Evolutionary conservation across 352 stramenopile genomes (phyloP).

Genomic region (Phytophthora rubi): DNA sequence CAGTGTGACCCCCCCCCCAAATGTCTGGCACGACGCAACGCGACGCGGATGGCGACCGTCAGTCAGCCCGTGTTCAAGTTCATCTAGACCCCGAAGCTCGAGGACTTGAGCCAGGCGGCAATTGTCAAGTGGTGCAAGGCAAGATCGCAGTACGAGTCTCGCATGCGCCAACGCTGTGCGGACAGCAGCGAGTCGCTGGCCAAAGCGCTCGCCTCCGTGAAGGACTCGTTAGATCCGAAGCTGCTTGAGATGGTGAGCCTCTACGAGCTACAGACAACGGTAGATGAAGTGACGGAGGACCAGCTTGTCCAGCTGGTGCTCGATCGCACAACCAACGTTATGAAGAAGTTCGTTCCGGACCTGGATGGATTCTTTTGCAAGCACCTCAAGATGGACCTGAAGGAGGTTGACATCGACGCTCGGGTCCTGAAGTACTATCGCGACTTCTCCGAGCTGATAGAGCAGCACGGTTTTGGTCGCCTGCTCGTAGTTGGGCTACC

Average conservation of each 20-base stretch:
- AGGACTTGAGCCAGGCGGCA: no score
- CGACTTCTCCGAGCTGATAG: slow-evolving; percentile 8
- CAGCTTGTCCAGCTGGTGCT: no score
- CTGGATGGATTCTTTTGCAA: slow-evolving; percentile 15
- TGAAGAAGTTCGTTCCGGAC: slow-evolving; percentile 15
- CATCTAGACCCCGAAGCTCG: no score
- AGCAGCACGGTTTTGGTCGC: not conserved
- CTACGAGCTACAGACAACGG: no score
- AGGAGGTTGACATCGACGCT: slow-evolving; percentile 9
- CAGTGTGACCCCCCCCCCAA: no score
- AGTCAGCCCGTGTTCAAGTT: no score
- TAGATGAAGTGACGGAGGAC: no score
- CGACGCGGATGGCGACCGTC: no score
- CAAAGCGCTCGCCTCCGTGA: slow-evolving; percentile 7
- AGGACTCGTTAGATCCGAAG: slow-evolving; percentile 17
- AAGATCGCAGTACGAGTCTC: no score
- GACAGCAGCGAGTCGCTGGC: slow-evolving; percentile 18
- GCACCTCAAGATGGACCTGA: slow-evolving; percentile 22
- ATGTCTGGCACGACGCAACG: no score
- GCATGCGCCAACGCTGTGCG: not conserved
- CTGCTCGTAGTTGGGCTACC: slow-evolving; percentile 2
- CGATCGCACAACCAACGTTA: not conserved
- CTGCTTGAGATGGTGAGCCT: slow-evolving; percentile 4
- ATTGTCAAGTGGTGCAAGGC: no score
- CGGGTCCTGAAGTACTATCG: slow-evolving; percentile 16